Percentiles rank a stretch among this genome's conserved stretches.
These are phyloP conservation scores for Dactylorhiza incarnata DNA, from an alignment of 106 monocot genomes.

Conservation along the genomic window DNA sequence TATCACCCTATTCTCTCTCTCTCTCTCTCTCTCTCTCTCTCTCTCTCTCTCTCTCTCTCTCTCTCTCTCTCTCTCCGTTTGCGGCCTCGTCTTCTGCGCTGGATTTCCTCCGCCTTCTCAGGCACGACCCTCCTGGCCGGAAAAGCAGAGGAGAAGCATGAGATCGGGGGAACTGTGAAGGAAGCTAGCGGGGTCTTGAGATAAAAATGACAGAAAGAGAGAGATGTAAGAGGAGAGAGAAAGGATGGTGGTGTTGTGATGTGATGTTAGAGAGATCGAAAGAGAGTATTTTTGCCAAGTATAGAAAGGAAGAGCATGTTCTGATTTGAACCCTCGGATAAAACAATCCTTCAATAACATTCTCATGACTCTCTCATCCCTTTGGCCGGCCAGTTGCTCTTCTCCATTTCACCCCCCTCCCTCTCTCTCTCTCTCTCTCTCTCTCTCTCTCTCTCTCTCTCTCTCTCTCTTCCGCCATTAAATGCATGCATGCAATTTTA, in stretches of 20 bases:
- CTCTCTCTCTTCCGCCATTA: neutral
- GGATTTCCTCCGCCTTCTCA: neutral
- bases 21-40: too few relatives aligned
- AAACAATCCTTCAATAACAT: neutral
- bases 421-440: neutral
- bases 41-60: too few relatives aligned
- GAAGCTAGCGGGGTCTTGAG: neutral
- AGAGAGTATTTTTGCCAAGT: conserved; percentile 1
- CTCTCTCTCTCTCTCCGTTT: too few relatives aligned
- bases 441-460: neutral
- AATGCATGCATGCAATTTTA: conserved; percentile 11
- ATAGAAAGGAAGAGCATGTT: conserved; percentile 6
- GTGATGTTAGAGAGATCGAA: neutral
- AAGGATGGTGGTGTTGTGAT: neutral
- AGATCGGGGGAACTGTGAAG: neutral
- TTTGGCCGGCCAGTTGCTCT: neutral
- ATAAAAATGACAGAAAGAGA: neutral
- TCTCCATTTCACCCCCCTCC: neutral
- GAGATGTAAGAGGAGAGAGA: neutral
- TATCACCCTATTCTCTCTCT: too few relatives aligned
- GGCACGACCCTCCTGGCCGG: neutral
- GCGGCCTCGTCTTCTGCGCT: neutral
- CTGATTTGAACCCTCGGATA: conserved; percentile 12
- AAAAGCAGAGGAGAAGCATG: neutral
- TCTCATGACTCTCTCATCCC: neutral